These are phyloP conservation scores for Dictyostelium intermedium DNA, from an alignment of 78 protist genomes.

Conservation along the genomic window DNA sequence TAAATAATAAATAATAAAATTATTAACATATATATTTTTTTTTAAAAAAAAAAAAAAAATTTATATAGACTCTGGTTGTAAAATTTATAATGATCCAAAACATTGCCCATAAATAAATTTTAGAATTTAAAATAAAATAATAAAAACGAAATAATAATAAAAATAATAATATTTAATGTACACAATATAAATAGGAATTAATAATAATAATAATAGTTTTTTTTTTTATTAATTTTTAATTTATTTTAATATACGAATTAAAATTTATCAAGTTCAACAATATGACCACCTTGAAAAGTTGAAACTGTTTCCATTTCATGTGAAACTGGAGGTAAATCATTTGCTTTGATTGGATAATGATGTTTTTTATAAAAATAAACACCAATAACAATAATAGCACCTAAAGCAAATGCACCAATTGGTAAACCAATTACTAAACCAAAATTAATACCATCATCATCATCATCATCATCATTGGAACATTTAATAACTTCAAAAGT, in stretches of 20 bases:
- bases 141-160: neutral
- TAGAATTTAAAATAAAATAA: neutral
- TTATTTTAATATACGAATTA: neutral
- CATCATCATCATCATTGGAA: neutral
- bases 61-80: conserved; percentile 68
- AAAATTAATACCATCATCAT: neutral
- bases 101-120: conserved; percentile 31
- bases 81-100: conserved; percentile 68
- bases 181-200: neutral
- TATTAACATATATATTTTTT: neutral
- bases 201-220: neutral
- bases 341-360: neutral
- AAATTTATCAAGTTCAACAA: neutral
- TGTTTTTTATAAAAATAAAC: neutral
- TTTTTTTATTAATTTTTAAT: neutral
- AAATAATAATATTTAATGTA: neutral
- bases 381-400: neutral
- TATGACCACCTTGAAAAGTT: neutral
- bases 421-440: neutral
- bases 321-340: neutral
- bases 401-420: neutral
- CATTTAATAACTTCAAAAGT: neutral
- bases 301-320: neutral
- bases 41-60: too few species aligned
- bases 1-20: neutral